Evolutionary conservation across 2,329 filamentous ascomycete genomes (phyloP).

Genomic region (Penicillium sp.): DNA sequence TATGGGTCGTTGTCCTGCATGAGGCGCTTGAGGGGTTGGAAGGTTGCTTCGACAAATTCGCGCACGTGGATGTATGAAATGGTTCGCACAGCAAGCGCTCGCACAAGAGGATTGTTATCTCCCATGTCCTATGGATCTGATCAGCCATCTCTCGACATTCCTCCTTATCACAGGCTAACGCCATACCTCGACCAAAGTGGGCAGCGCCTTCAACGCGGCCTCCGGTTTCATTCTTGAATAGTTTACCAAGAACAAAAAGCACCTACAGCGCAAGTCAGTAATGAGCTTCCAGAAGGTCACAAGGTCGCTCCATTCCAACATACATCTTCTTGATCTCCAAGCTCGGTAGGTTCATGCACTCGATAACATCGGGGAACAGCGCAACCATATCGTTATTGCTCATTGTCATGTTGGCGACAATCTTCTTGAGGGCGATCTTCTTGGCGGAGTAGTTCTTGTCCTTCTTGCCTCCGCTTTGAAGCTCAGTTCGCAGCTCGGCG

Average conservation of each 20-base stretch:
- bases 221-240: slow-evolving; percentile 94
- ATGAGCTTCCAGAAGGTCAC: not conserved
- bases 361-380: slow-evolving; percentile 91
- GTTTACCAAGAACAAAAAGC: slow-evolving; percentile 95
- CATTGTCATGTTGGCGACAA: slow-evolving; percentile 99
- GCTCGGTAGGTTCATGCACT: slow-evolving; percentile 90
- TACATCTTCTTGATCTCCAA: slow-evolving; percentile 99
- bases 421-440: slow-evolving; percentile 98
- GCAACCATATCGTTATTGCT: slow-evolving; percentile 99
- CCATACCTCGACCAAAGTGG: slow-evolving; percentile 75
- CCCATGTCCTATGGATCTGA: slow-evolving; percentile 72
- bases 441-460: slow-evolving; percentile 94
- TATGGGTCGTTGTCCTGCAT: slow-evolving; percentile 89
- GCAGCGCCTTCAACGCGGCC: slow-evolving; percentile 87
- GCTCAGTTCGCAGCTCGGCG: slow-evolving; percentile 89
- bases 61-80: slow-evolving; percentile 97
- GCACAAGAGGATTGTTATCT: slow-evolving; percentile 86
- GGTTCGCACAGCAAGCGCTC: slow-evolving; percentile 87
- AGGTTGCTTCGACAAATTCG: slow-evolving; percentile 90
- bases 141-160: slow-evolving; percentile 7
- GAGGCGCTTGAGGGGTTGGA: slow-evolving; percentile 78
- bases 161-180: not conserved
- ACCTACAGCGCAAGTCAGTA: slow-evolving; percentile 59
- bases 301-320: slow-evolving; percentile 7
- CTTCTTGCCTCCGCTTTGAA: slow-evolving; percentile 93